phyloP scores from a whole-genome alignment of 2,329 filamentous ascomycete genomes.

The Ophidiomyces ophidiicola region DNA sequence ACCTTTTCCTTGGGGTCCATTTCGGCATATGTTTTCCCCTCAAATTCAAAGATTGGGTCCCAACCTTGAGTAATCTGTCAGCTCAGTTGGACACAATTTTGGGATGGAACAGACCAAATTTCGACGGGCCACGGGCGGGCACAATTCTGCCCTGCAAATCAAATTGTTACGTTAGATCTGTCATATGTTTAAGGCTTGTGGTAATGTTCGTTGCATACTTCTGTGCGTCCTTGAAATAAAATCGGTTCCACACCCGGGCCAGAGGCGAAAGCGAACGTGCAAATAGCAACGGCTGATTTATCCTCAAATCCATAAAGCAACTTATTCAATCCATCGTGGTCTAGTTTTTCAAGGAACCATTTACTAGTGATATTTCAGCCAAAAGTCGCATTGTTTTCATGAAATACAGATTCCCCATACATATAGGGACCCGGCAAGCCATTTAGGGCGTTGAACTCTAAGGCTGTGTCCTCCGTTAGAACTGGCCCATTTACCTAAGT shows the following conservation, averaged over 20 bases:
- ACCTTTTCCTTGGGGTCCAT: slow-evolving; percentile 91
- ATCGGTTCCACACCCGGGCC: slow-evolving; percentile 75
- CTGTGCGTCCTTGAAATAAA: slow-evolving; percentile 81
- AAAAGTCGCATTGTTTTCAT: not conserved
- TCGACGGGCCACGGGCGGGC: slow-evolving; percentile 61
- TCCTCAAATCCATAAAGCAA: slow-evolving; percentile 78
- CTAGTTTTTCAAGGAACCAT: slow-evolving; percentile 78
- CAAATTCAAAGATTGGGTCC: slow-evolving; percentile 92
- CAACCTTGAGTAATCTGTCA: slow-evolving; percentile 51
- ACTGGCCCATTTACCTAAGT: slow-evolving; percentile 68
- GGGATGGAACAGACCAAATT: slow-evolving; percentile 56
- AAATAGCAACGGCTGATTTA: slow-evolving; percentile 84
- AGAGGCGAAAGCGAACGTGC: slow-evolving; percentile 84
- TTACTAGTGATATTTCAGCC: slow-evolving; percentile 48
- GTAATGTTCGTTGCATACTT: slow-evolving; percentile 38
- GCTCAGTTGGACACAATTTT: not conserved
- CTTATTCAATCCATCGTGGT: slow-evolving; percentile 77
- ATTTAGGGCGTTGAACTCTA: slow-evolving; percentile 81
- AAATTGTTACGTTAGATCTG: not conserved
- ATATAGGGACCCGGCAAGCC: slow-evolving; percentile 95
- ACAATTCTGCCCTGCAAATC: slow-evolving; percentile 63
- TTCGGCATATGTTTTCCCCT: slow-evolving; percentile 86
- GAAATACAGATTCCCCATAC: slow-evolving; percentile 41
- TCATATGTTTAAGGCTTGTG: slow-evolving; percentile 2
- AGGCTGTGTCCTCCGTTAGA: slow-evolving; percentile 86